Base-by-base conservation (phyloP, 2,329 filamentous ascomycete genomes). In the Graphiopsis chlorocephala region DNA sequence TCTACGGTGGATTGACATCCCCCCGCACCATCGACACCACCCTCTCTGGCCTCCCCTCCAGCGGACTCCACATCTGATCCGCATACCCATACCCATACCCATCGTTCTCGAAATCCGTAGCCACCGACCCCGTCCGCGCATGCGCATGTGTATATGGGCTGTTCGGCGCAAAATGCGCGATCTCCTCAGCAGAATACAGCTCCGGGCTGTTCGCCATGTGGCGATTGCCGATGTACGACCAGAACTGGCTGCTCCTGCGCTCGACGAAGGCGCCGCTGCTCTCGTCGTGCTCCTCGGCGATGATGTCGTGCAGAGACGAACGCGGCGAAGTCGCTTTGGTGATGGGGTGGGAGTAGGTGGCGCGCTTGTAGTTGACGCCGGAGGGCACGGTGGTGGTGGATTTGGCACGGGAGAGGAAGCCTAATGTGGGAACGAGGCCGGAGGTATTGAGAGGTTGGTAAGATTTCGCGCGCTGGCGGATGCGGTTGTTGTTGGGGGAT, bases 171-270 rank as follows among this genome's bases (percentile, higher is more conserved):
- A 25, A 47, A 10, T 31, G 23, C 35, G n/a, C 53, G 10, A 56
- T 56, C 31, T 58, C 55, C 35, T 73, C 72, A 8, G 68, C 58
- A 12, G 68, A 68, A 66, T 72, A 75, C 68, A 74, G 64, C 56
- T 74, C 72, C 14, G 73, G 72, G 65, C 75, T 69, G 57, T 72
- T 69, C 1, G 71, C 72, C 72, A 76, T 75, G 64, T 75, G 72
- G 25, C 72, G 72, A 64, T 73, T 73, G 55, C 73, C 74, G 33
- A 75, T 75, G 53, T 76, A 76, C 3, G 73, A 74, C 74, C 74
- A 76, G 69, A 76, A 76, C n/a, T 73, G 66, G 52, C 73, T 74
- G 15, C 71, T 73, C 10, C 72, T 66, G n/a, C 66, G 62, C 58
- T 69, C 69, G 42, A 72, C 70, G 56, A 69, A 71, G 15, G 61